phyloP scores from a whole-genome alignment of 306 rosid genomes.

The Malus sieversii region DNA sequence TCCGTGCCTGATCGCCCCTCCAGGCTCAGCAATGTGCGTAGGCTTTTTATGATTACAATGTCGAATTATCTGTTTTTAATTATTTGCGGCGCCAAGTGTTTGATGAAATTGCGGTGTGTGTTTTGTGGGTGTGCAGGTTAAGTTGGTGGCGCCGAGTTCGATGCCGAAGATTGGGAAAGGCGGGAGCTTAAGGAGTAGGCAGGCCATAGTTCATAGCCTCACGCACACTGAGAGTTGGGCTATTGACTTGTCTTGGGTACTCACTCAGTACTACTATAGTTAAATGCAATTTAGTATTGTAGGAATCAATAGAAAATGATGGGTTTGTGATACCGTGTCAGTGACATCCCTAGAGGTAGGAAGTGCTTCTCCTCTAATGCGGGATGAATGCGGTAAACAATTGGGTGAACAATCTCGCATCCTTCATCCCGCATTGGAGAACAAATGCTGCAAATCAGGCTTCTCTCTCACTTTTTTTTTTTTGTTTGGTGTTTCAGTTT shows the following conservation, averaged over 20 bases:
- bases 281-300: background rate
- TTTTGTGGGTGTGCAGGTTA: slow-evolving; percentile 33
- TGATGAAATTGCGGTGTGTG: slow-evolving; percentile 20
- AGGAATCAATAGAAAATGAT: background rate
- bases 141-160: slow-evolving; percentile 60
- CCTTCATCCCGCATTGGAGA: background rate
- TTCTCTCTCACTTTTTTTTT: too few relatives aligned
- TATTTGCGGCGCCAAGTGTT: background rate
- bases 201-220: slow-evolving; percentile 78
- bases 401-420: background rate
- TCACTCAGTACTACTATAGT: background rate
- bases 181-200: slow-evolving; percentile 86
- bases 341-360: background rate
- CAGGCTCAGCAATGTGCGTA: slow-evolving; percentile 46
- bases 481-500: background rate
- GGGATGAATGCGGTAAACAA: background rate
- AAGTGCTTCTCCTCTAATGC: background rate
- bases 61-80: too few relatives aligned
- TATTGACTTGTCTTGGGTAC: slow-evolving; percentile 84
- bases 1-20: slow-evolving; percentile 73
- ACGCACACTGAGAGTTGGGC: slow-evolving; percentile 95
- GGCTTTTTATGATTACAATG: background rate
- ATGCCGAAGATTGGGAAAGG: slow-evolving; percentile 96
- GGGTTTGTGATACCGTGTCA: background rate
- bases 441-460: background rate